A percentile compares a stretch with the other conserved stretches of the same genome.
phyloP scores from a whole-genome alignment of 2,329 filamentous ascomycete species.

The Pseudopithomyces maydicus region DNA sequence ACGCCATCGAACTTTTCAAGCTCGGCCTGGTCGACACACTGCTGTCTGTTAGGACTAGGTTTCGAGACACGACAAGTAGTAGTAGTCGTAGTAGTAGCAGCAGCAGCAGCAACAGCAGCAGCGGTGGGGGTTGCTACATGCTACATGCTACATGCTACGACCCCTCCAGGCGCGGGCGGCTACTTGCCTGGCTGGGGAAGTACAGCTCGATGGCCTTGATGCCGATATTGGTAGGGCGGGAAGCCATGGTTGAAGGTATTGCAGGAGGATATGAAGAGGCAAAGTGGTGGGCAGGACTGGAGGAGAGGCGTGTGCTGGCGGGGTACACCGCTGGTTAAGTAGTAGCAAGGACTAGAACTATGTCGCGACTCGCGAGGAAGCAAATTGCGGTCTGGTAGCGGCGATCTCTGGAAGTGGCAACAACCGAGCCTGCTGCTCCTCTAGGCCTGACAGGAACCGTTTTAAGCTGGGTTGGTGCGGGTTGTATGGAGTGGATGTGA shows the following conservation, averaged over 20 bases:
- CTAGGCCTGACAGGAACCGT: slow-evolving; percentile 13
- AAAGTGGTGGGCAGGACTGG: slow-evolving; percentile 17
- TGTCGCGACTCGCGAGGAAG: slow-evolving; percentile 36
- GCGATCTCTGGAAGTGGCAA: slow-evolving; percentile 29
- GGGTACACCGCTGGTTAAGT: slow-evolving; percentile 45
- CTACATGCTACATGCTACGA: neutral
- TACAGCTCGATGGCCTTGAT: slow-evolving; percentile 62
- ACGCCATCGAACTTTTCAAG: slow-evolving; percentile 62
- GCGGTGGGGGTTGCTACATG: slow-evolving; percentile 16
- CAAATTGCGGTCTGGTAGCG: slow-evolving; percentile 38
- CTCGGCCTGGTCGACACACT: slow-evolving; percentile 60
- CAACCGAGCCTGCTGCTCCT: slow-evolving; percentile 21
- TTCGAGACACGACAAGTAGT: neutral
- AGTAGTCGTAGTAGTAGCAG: neutral
- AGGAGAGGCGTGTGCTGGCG: slow-evolving; percentile 12
- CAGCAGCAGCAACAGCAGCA: too few species aligned
- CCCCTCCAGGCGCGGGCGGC: neutral
- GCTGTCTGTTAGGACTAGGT: slow-evolving; percentile 18
- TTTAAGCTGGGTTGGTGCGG: slow-evolving; percentile 32
- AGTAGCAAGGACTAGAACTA: slow-evolving; percentile 17
- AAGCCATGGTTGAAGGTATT: slow-evolving; percentile 49
- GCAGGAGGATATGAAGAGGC: slow-evolving; percentile 22
- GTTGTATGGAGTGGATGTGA: neutral
- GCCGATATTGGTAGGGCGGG: slow-evolving; percentile 56
- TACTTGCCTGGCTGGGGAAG: slow-evolving; percentile 57